A percentile compares a stretch with the other conserved stretches of the same genome.
Evolutionary conservation across 805 yeast genomes (phyloP).

Genomic region (Yarrowia osloensis): DNA sequence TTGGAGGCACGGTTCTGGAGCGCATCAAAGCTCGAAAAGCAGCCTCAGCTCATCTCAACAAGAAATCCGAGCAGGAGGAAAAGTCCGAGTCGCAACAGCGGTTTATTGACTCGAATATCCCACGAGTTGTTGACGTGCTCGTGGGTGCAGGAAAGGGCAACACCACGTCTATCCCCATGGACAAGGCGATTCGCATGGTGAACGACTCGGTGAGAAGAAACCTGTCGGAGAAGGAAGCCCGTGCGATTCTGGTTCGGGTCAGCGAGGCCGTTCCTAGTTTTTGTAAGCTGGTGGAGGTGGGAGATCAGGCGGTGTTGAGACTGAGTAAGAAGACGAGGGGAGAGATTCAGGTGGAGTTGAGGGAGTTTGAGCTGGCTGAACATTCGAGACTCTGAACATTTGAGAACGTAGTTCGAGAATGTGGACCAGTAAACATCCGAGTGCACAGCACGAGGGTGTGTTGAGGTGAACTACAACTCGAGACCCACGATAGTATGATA

Average conservation of each 20-base stretch:
- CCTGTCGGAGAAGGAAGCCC: constrained; percentile 2
- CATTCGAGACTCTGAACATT: not conserved
- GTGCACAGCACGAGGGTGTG: no score
- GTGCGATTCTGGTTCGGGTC: constrained; percentile 1
- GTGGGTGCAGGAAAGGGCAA: not conserved
- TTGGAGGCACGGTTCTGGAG: constrained; percentile 37
- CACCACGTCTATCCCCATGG: not conserved
- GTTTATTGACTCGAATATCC: constrained; percentile 17
- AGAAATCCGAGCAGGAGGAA: not conserved
- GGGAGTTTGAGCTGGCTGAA: not conserved
- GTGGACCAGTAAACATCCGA: no score
- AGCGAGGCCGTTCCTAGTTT: not conserved
- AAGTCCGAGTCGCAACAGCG: not conserved
- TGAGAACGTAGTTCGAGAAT: no score
- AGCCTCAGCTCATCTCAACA: not conserved
- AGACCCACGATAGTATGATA: no score
- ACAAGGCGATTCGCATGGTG: not conserved
- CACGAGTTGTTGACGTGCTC: not conserved
- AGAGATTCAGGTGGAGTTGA: not conserved
- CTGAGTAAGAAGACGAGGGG: constrained; percentile 7
- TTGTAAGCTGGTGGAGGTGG: constrained; percentile 8
- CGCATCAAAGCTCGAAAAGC: constrained; percentile 42
- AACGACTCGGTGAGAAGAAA: constrained; percentile 1
- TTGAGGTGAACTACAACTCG: no score
- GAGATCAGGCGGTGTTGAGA: constrained; percentile 2